Percentiles rank a stretch among this genome's conserved stretches.
Conservation (phyloP, 768 basidiomycete species). For the Tricholoma matsutake region DNA sequence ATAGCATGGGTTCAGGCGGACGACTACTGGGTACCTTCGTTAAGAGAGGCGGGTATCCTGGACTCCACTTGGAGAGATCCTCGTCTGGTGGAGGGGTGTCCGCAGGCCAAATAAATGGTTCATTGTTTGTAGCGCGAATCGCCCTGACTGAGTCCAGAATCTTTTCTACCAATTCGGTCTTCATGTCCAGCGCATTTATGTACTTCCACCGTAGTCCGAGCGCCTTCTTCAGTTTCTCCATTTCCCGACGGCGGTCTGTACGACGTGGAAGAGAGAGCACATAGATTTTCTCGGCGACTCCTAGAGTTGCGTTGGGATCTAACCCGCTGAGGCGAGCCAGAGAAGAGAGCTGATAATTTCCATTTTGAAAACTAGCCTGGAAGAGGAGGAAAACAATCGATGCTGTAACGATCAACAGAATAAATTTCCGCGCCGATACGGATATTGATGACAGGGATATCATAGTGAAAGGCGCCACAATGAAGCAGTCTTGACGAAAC, state of each 20-base stretch:
- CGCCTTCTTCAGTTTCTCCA: constrained; percentile 49
- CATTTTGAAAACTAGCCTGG: neutral
- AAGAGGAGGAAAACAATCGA: constrained; percentile 2
- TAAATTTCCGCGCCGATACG: constrained; percentile 3
- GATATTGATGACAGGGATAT: neutral
- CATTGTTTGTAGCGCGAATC: constrained; percentile 21
- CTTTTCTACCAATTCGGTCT: constrained; percentile 32
- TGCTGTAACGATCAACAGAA: neutral
- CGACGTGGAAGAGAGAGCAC: constrained; percentile 61
- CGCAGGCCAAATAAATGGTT: constrained; percentile 21
- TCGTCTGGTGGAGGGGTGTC: constrained; percentile 19
- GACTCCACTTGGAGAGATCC: constrained; percentile 24
- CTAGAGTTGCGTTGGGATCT: constrained; percentile 23
- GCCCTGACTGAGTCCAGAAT: constrained; percentile 44
- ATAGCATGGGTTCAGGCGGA: constrained; percentile 11
- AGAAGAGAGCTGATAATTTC: neutral
- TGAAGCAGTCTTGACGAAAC: too few species aligned
- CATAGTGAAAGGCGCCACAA: neutral
- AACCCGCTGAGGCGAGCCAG: neutral
- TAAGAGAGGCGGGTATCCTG: constrained; percentile 11
- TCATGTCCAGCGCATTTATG: constrained; percentile 45
- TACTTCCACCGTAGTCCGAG: constrained; percentile 54
- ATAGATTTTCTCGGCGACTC: constrained; percentile 42
- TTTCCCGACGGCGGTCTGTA: constrained; percentile 50
- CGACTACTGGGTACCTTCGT: constrained; percentile 1